Conservation (phyloP, 257 asterid genomes). For the Eucommia ulmoides region DNA sequence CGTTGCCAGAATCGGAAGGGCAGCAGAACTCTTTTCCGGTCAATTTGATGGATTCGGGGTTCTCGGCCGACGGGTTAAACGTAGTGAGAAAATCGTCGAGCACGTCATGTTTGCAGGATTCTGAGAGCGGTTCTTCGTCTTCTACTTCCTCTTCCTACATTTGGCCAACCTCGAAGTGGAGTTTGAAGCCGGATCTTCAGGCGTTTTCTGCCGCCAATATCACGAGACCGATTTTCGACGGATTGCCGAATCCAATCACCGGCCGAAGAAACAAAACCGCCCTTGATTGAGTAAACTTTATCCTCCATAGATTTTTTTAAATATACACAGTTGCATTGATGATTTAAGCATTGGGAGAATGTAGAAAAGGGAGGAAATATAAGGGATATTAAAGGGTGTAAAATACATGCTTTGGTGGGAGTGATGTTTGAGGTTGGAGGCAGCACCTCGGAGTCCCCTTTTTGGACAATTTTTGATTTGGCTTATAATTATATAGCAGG, state of each 20-base stretch:
- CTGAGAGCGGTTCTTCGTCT: constrained; percentile 30
- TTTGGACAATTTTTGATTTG: too few relatives aligned
- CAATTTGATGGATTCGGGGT: constrained; percentile 38
- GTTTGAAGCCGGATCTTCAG: constrained; percentile 69
- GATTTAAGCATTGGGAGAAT: too few relatives aligned
- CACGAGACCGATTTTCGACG: constrained; percentile 66
- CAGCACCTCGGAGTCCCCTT: too few relatives aligned
- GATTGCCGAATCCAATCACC: constrained; percentile 48
- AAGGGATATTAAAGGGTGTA: too few relatives aligned
- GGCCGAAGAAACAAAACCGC: constrained; percentile 62
- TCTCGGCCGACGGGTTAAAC: constrained; percentile 19
- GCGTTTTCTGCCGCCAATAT: constrained; percentile 56
- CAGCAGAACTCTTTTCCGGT: constrained; percentile 22
- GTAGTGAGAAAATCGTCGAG: constrained; percentile 67
- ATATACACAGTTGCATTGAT: too few relatives aligned
- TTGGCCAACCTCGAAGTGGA: constrained; percentile 65
- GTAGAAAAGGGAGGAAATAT: too few relatives aligned
- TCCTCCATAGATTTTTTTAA: too few relatives aligned
- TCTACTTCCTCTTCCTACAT: constrained; percentile 23
- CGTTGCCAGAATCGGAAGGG: constrained; percentile 25
- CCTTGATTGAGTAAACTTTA: constrained; percentile 40
- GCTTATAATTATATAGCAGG: too few relatives aligned
- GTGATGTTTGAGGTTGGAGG: too few relatives aligned
- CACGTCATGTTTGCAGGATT: constrained; percentile 57
- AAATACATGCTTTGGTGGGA: too few relatives aligned